Evolutionary conservation across 2,329 filamentous ascomycete species (phyloP).

Genomic region (Aspergillus ibericus): DNA sequence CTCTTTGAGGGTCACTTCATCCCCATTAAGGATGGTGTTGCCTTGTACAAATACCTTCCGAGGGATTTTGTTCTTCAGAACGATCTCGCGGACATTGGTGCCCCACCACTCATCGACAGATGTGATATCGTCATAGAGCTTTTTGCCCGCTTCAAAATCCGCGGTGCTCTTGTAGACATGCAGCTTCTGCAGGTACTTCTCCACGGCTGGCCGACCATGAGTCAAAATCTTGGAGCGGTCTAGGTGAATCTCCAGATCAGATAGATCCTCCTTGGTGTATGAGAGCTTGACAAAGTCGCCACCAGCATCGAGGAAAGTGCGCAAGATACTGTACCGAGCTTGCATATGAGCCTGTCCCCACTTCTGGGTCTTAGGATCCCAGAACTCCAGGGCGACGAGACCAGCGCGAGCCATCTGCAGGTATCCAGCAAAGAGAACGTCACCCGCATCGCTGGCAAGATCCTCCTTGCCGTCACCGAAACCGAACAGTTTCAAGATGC

Average conservation of each 20-base stretch:
- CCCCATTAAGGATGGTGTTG: slow-evolving; percentile 73
- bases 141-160: slow-evolving; percentile 73
- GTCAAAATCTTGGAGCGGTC: slow-evolving; percentile 85
- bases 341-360: slow-evolving; percentile 94
- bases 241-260: slow-evolving; percentile 77
- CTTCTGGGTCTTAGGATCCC: slow-evolving; percentile 86
- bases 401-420: slow-evolving; percentile 94
- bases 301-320: slow-evolving; percentile 75
- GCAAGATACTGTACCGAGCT: slow-evolving; percentile 82
- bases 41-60: slow-evolving; percentile 86
- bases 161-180: slow-evolving; percentile 92
- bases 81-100: slow-evolving; percentile 66
- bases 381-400: slow-evolving; percentile 84
- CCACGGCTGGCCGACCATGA: slow-evolving; percentile 78
- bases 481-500: slow-evolving; percentile 85
- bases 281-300: slow-evolving; percentile 82
- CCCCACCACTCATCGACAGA: slow-evolving; percentile 83
- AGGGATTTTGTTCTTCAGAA: slow-evolving; percentile 60
- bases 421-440: slow-evolving; percentile 85
- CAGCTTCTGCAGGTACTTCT: slow-evolving; percentile 83
- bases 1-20: slow-evolving; percentile 75
- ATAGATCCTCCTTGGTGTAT: slow-evolving; percentile 71
- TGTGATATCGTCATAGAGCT: slow-evolving; percentile 82
- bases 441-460: slow-evolving; percentile 74
- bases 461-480: slow-evolving; percentile 76